phyloP scores from a whole-genome alignment of 2,329 filamentous ascomycete species.

The Fulvia fulva region DNA sequence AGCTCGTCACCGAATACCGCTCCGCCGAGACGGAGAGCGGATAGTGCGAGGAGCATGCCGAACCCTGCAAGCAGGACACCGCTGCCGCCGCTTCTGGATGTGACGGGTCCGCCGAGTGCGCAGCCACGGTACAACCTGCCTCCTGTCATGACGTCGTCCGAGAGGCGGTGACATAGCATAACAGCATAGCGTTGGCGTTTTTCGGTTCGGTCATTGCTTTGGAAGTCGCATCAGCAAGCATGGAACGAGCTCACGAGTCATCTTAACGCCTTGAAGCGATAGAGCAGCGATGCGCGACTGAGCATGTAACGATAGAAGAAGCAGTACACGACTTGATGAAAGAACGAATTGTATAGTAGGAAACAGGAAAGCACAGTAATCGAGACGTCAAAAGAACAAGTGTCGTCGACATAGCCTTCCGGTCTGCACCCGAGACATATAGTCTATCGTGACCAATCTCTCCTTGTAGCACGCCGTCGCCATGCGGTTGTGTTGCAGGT shows the following conservation, averaged over 20 bases:
- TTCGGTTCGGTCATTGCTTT: background rate
- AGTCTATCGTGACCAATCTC: background rate
- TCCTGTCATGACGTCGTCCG: slow-evolving; percentile 30
- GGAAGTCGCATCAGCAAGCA: background rate
- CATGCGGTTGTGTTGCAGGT: background rate
- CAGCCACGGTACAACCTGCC: slow-evolving; percentile 27
- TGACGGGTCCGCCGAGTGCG: slow-evolving; percentile 18
- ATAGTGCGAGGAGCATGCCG: slow-evolving; percentile 31
- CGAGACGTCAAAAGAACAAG: background rate
- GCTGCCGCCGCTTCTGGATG: slow-evolving; percentile 28
- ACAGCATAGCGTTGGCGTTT: background rate
- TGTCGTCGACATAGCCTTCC: slow-evolving; percentile 7
- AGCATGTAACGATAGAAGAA: background rate
- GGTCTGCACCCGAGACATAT: slow-evolving; percentile 6
- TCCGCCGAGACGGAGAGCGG: slow-evolving; percentile 27
- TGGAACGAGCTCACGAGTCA: slow-evolving; percentile 6
- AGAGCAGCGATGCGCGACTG: slow-evolving; percentile 4
- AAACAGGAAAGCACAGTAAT: background rate
- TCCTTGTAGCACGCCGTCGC: background rate
- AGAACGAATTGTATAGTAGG: background rate
- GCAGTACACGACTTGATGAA: background rate
- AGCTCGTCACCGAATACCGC: slow-evolving; percentile 22
- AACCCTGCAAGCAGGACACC: slow-evolving; percentile 18
- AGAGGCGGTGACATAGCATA: slow-evolving; percentile 19
- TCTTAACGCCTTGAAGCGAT: background rate